Evolutionary conservation across 441 rosid genomes (phyloP).

Genomic region (Breynia disticha): DNA sequence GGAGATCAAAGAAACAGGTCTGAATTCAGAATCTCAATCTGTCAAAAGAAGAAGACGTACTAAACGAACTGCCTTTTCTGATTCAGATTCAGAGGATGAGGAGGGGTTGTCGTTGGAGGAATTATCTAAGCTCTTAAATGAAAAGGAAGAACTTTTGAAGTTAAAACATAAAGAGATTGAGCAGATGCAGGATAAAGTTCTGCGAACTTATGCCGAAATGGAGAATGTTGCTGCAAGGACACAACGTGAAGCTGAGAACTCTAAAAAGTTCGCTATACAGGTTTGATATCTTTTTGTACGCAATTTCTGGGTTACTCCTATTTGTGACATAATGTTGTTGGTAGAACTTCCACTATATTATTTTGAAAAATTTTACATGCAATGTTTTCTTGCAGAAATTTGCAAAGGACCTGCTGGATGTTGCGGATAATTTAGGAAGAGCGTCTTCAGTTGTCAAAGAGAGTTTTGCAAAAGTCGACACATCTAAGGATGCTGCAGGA

Average conservation of each 20-base stretch:
- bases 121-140: conserved; percentile 57
- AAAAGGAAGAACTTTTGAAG: conserved; percentile 70
- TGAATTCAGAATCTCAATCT: conserved; percentile 21
- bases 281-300: conserved; percentile 21
- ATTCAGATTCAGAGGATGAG: conserved; percentile 46
- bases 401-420: conserved; percentile 76
- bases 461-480: conserved; percentile 60
- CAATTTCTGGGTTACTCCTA: not conserved
- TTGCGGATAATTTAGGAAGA: conserved; percentile 84
- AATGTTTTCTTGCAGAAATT: conserved; percentile 46
- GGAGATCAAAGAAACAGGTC: conserved; percentile 36
- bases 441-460: conserved; percentile 83
- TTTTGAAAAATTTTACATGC: not conserved
- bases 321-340: no score
- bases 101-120: conserved; percentile 55
- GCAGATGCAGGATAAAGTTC: conserved; percentile 71
- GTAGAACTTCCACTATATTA: not conserved
- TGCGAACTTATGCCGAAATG: conserved; percentile 77
- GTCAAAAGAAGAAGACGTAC: conserved; percentile 23
- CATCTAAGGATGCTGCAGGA: conserved; percentile 48
- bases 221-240: conserved; percentile 83
- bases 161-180: conserved; percentile 53
- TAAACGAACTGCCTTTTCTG: conserved; percentile 41
- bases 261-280: conserved; percentile 87
- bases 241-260: conserved; percentile 75